These are phyloP conservation scores for Elaeis oleifera DNA, from an alignment of 202 grass and related monocot species.

Conservation along the genomic window DNA sequence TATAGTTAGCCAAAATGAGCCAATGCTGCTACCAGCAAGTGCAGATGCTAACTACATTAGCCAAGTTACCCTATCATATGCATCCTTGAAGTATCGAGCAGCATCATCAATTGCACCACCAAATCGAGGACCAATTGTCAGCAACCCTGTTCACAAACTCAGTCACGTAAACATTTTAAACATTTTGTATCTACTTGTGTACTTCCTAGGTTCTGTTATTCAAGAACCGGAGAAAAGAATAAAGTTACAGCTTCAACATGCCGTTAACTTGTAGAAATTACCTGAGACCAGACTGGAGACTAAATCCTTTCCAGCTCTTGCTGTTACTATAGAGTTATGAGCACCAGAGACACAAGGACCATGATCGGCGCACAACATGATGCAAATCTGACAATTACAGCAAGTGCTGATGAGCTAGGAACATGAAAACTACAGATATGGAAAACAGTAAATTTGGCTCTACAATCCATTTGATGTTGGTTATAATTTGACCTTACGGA, in stretches of 20 bases:
- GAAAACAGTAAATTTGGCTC: neutral
- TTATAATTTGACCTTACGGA: neutral
- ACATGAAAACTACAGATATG: conserved; percentile 13
- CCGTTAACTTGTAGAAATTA: conserved; percentile 14
- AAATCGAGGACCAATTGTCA: conserved; percentile 94
- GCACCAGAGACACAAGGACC: conserved; percentile 98
- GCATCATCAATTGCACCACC: conserved; percentile 99
- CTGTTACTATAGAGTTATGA: conserved; percentile 94
- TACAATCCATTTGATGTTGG: neutral
- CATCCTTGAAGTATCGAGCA: conserved; percentile 96
- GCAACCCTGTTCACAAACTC: conserved; percentile 43
- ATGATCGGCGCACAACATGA: conserved; percentile 97
- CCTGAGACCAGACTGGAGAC: conserved; percentile 99
- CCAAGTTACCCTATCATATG: conserved; percentile 60
- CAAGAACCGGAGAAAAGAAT: conserved; percentile 10
- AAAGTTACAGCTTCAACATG: conserved; percentile 23
- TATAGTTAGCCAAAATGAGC: conserved; percentile 10
- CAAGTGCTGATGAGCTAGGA: conserved; percentile 9
- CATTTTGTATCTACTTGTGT: neutral
- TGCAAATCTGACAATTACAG: conserved; percentile 64
- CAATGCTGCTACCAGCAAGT: conserved; percentile 2
- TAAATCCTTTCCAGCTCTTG: conserved; percentile 94
- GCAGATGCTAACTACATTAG: conserved; percentile 9
- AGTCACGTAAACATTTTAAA: conserved; percentile 2
- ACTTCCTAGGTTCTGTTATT: conserved; percentile 2